Conservation (phyloP, 192 early-diverging fungal genomes). For the Coemansia sp. region DNA sequence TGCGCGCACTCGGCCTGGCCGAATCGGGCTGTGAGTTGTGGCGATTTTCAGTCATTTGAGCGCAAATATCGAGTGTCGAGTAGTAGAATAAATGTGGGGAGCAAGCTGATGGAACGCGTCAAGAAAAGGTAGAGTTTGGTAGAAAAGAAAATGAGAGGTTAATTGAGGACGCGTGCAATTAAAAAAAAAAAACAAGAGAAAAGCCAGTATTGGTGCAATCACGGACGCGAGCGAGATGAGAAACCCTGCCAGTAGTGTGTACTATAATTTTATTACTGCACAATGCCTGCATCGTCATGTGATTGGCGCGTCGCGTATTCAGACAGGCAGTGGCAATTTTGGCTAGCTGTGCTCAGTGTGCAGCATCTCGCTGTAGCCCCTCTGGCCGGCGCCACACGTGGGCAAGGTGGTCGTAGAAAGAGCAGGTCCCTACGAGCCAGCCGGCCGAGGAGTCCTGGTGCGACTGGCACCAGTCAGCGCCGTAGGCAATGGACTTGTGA, state of each 20-base stretch:
- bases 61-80: background rate
- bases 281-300: no score
- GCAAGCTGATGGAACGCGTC: no score
- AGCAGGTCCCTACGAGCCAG: slow-evolving; percentile 64
- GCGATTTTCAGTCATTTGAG: slow-evolving; percentile 32
- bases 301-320: background rate
- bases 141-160: no score
- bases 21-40: slow-evolving; percentile 12
- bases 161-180: no score
- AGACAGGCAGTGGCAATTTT: background rate
- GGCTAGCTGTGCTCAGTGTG: background rate
- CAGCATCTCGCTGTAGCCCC: no score
- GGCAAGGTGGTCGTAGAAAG: slow-evolving; percentile 74
- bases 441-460: background rate
- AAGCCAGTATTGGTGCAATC: no score
- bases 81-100: slow-evolving; percentile 1
- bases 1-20: slow-evolving; percentile 13
- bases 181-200: no score
- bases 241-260: no score
- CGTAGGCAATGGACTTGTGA: slow-evolving; percentile 73
- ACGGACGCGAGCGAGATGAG: no score
- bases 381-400: slow-evolving; percentile 62
- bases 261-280: no score
- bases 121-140: no score
- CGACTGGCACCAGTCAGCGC: slow-evolving; percentile 68